These are phyloP conservation scores for Xylaria sp. DNA, from an alignment of 2,329 filamentous ascomycete species.

Conservation along the genomic window DNA sequence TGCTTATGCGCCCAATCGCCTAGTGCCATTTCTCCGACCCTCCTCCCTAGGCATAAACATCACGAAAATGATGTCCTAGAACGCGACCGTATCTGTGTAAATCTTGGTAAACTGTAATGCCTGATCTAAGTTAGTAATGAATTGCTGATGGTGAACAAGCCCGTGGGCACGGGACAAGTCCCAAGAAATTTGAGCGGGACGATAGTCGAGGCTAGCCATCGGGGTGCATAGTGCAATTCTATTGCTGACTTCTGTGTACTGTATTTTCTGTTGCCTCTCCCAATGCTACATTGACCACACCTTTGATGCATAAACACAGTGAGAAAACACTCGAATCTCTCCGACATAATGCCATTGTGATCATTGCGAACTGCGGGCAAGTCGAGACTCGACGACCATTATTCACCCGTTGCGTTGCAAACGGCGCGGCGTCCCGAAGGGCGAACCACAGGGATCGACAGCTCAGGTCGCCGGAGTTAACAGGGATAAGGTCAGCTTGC, in stretches of 20 bases:
- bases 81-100: background rate
- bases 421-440: conserved; percentile 5
- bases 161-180: background rate
- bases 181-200: background rate
- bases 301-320: no score
- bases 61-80: conserved; percentile 1
- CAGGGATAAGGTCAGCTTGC: background rate
- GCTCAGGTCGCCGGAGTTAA: conserved; percentile 4
- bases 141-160: background rate
- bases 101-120: background rate
- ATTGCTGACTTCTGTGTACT: no score
- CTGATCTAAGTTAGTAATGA: background rate
- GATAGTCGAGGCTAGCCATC: background rate
- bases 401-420: background rate
- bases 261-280: no score
- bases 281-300: no score
- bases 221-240: no score
- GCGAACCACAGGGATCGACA: conserved; percentile 12
- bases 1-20: background rate
- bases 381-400: background rate
- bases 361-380: no score
- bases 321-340: background rate
- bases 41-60: background rate
- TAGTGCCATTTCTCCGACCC: background rate
- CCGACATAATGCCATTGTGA: conserved; percentile 3